phyloP scores from a whole-genome alignment of 257 asterid genomes.

The Lycium ferocissimum region DNA sequence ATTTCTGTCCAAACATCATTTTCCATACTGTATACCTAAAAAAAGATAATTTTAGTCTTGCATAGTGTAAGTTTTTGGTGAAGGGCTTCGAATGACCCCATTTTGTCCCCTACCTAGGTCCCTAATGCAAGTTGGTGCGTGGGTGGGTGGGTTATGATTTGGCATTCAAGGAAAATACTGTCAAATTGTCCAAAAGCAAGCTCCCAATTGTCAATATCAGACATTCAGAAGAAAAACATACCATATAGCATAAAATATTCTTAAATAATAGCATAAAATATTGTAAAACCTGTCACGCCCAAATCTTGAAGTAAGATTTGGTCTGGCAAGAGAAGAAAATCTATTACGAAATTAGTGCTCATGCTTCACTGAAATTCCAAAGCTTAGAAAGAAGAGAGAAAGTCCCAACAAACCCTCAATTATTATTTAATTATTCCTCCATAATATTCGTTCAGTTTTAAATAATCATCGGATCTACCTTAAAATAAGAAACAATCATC shows the following conservation, averaged over 20 bases:
- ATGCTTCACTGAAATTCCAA: conserved; percentile 40
- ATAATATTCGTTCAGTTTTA: conserved; percentile 11
- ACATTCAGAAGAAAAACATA: not conserved
- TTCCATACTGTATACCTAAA: too few species aligned
- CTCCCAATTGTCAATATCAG: not conserved
- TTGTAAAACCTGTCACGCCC: conserved; percentile 45
- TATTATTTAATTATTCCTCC: conserved; percentile 46
- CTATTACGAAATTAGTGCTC: conserved; percentile 47
- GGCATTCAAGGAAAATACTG: not conserved
- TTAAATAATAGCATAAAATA: conserved; percentile 1
- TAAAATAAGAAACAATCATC: conserved; percentile 48
- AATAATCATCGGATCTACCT: conserved; percentile 49
- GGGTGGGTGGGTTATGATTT: not conserved
- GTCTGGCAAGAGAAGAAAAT: conserved; percentile 39
- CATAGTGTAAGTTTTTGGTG: too few species aligned
- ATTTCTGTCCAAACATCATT: too few species aligned
- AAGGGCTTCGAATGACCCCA: too few species aligned
- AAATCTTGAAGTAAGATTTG: conserved; percentile 52
- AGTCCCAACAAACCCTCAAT: conserved; percentile 23
- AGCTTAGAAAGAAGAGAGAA: conserved; percentile 16
- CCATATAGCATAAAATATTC: not conserved
- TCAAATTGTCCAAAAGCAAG: conserved; percentile 20
- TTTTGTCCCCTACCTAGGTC: too few species aligned
- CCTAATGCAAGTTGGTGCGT: too few species aligned
- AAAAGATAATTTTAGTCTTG: too few species aligned